phyloP scores from a whole-genome alignment of 768 basidiomycete genomes.

The Rhizopogon rudus region DNA sequence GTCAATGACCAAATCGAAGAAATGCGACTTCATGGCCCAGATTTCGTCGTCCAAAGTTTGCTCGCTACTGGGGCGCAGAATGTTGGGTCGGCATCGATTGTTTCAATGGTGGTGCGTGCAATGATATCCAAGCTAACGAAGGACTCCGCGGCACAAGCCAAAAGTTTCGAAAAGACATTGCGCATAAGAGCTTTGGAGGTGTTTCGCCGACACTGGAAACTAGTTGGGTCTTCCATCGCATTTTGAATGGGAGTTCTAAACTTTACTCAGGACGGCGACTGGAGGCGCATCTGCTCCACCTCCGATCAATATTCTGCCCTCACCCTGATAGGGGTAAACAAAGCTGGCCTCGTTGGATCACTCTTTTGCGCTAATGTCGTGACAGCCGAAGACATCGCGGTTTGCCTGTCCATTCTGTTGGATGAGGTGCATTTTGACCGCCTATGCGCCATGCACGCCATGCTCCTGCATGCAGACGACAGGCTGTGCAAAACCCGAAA shows the following conservation, averaged over 20 bases:
- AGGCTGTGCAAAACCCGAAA: constrained; percentile 25
- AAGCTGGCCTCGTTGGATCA: constrained; percentile 28
- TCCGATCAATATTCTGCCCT: constrained; percentile 1
- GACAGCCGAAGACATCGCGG: constrained; percentile 21
- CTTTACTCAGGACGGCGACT: constrained; percentile 12
- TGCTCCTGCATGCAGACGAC: constrained; percentile 27
- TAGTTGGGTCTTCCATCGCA: not conserved
- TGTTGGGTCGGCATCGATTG: not conserved
- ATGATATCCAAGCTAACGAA: constrained; percentile 4
- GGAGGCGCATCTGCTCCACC: constrained; percentile 1
- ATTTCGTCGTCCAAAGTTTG: constrained; percentile 2
- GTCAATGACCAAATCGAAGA: constrained; percentile 2
- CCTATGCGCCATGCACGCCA: constrained; percentile 30
- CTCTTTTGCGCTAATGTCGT: constrained; percentile 23
- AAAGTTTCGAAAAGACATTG: constrained; percentile 2
- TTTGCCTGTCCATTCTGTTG: constrained; percentile 23
- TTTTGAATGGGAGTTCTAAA: not conserved
- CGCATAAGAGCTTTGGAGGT: constrained; percentile 4
- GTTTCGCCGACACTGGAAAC: constrained; percentile 11
- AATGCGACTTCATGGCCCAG: not conserved
- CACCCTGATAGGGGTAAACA: constrained; percentile 18
- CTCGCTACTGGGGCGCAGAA: constrained; percentile 2
- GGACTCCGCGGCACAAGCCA: not conserved
- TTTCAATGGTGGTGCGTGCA: constrained; percentile 1
- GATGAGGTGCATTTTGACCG: constrained; percentile 17